These are phyloP conservation scores for Cystofilobasidium ferigula DNA, from an alignment of 768 basidiomycete genomes.

Conservation along the genomic window DNA sequence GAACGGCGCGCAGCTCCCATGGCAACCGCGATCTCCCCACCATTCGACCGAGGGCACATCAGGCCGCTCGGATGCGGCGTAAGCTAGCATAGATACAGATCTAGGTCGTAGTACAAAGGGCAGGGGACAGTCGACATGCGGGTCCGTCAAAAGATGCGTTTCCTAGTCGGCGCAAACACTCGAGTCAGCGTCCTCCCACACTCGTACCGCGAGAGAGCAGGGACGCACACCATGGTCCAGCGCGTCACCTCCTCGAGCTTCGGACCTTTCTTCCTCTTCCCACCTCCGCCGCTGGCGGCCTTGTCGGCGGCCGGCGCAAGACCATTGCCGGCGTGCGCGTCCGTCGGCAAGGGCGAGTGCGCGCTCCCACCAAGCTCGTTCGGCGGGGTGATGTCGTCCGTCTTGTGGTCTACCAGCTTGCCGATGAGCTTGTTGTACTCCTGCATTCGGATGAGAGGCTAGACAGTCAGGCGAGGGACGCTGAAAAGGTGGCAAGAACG, in stretches of 20 bases:
- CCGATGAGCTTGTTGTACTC: constrained; percentile 50
- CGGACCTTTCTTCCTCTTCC: constrained; percentile 54
- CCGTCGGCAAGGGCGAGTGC: constrained; percentile 16
- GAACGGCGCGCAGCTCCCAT: too few relatives aligned
- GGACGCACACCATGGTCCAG: constrained; percentile 92
- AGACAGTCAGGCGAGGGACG: background rate
- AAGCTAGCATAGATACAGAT: too few relatives aligned
- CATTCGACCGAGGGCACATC: too few relatives aligned
- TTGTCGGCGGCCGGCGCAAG: background rate
- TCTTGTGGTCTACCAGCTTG: constrained; percentile 1
- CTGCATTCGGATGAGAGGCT: constrained; percentile 38
- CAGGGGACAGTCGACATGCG: too few relatives aligned
- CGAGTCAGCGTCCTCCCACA: background rate
- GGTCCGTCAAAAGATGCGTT: constrained; percentile 2
- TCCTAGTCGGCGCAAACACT: background rate
- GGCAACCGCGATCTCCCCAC: too few relatives aligned
- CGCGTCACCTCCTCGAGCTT: constrained; percentile 79
- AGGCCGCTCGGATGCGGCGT: too few relatives aligned
- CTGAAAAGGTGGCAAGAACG: background rate
- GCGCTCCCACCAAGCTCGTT: constrained; percentile 37
- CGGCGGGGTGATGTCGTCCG: constrained; percentile 12
- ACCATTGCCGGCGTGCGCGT: constrained; percentile 24
- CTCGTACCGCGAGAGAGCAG: constrained; percentile 33
- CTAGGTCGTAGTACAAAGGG: too few relatives aligned
- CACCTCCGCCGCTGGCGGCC: constrained; percentile 28